Evolutionary conservation across 148 eudicot species (phyloP), one percentile per base, ranked within the genome.

Genomic region (Persicaria tinctoria): DNA sequence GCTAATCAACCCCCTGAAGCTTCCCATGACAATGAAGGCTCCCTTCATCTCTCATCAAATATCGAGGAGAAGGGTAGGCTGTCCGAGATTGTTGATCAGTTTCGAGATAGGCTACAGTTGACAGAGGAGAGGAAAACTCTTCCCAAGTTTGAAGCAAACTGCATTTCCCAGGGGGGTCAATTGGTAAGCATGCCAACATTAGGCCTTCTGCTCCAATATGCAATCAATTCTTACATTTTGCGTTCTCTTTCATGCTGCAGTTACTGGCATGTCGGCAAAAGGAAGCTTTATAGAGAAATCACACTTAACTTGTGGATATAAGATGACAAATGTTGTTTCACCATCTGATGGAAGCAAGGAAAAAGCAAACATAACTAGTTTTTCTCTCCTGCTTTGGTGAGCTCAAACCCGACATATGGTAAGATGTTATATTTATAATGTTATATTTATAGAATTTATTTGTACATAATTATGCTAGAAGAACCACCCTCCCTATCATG

Each of bases 231-330:
- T 71, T 47, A 71, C 23, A 0, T 71, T 70, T 48, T 17, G 8
- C 70, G 13, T 4, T 66, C 70, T 66, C 48, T 66, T 66, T 41
- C 9, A 13, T 66, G 47, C 44, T 47, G 9, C 88, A 85, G 88
- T 74, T 78, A 50, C 55, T 85, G 79, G 85, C 79, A 66, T 85
- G 79, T 70, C 84, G 81, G 74, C 77, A 74, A 51, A 85, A 85
- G 82, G 74, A 71, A 47, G 17, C 54, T 17, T 47, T 6, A 23
- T 71, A 71, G 14, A 12, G 48, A 41, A 23, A 23, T 64, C 70
- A 10, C 17, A 41, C 46, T 32, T 64, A 7, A 41, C 70, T 47
- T 66, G 13, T 41, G 70, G 46, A 11, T 41, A 38, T 64, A 64
- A 64, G 46, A 64, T 64, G 70, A 41, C 7, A 64, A 8, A 64